Evolutionary conservation across 1,284 basidiomycete species (phyloP).

Genomic region (Phaffia rhodozyma): DNA sequence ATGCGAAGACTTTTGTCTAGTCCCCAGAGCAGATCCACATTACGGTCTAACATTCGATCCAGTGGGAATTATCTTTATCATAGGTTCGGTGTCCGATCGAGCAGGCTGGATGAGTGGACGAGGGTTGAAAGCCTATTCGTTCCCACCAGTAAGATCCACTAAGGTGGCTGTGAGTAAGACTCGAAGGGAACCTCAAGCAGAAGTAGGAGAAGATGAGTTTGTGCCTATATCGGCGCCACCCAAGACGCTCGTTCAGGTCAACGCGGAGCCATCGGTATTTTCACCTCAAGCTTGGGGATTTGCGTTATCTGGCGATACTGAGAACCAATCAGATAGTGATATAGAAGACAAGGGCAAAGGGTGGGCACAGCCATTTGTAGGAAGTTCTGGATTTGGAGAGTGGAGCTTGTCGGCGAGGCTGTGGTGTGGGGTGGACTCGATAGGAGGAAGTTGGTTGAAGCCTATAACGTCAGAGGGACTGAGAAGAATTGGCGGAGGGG

Average conservation of each 20-base stretch:
- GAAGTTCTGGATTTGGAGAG: conserved; percentile 5
- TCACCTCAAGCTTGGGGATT: not conserved
- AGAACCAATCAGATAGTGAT: not conserved
- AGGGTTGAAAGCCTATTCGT: conserved; percentile 36
- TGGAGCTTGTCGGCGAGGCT: conserved; percentile 30
- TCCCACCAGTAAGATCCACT: conserved; percentile 36
- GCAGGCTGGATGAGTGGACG: conserved; percentile 21
- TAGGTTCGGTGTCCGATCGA: conserved; percentile 22
- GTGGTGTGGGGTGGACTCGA: conserved; percentile 30
- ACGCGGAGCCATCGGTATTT: not conserved
- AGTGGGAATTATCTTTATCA: conserved; percentile 45
- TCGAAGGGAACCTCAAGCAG: not conserved
- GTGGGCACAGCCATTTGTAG: not conserved
- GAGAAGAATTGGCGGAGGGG: conserved; percentile 30
- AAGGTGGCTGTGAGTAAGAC: not conserved
- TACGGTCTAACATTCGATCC: conserved; percentile 60
- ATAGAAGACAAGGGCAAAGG: no score
- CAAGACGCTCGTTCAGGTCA: conserved; percentile 9
- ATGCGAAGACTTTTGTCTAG: conserved; percentile 65
- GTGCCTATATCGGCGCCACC: conserved; percentile 23
- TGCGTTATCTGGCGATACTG: not conserved
- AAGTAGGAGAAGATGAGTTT: conserved; percentile 17
- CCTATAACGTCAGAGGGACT: conserved; percentile 22
- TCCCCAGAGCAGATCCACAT: conserved; percentile 61
- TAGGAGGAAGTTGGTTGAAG: conserved; percentile 22